Conservation (phyloP, 2,329 filamentous ascomycete species). For the Stachybotrys elegans region DNA sequence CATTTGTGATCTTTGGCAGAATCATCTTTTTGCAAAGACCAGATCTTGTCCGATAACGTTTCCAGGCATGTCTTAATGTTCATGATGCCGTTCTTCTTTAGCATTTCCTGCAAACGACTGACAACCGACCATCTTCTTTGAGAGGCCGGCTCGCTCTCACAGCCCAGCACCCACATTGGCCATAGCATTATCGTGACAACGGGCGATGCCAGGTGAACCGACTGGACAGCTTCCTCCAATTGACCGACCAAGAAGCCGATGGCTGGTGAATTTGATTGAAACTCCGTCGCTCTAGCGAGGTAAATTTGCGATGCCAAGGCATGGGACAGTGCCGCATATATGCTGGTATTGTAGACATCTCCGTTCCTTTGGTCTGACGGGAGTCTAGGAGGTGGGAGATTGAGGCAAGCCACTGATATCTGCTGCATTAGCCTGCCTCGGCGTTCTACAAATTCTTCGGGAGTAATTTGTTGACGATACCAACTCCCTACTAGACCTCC, state of each 20-base stretch:
- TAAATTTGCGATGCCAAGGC: background rate
- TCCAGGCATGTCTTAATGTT: background rate
- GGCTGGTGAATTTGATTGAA: too few relatives aligned
- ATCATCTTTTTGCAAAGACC: background rate
- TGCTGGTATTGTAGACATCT: background rate
- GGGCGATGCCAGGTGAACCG: conserved; percentile 1
- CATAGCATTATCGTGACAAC: conserved; percentile 7
- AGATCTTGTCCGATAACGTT: background rate
- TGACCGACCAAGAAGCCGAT: background rate
- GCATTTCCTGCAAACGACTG: background rate
- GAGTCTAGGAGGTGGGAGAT: background rate
- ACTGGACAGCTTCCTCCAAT: background rate
- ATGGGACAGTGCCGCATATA: background rate
- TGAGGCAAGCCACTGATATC: background rate
- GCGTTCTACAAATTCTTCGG: background rate
- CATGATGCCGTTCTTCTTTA: background rate
- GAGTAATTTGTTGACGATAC: background rate
- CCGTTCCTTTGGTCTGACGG: background rate
- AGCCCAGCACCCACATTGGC: conserved; percentile 7
- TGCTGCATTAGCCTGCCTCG: background rate
- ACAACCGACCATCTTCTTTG: background rate
- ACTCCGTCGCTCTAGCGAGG: background rate
- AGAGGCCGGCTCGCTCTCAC: conserved; percentile 1
- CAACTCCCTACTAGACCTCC: background rate
- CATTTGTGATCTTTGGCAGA: too few relatives aligned